Percentiles rank a stretch among this genome's conserved stretches.
These are phyloP conservation scores for Murraya koenigii DNA, from an alignment of 345 rosid species.

Conservation along the genomic window DNA sequence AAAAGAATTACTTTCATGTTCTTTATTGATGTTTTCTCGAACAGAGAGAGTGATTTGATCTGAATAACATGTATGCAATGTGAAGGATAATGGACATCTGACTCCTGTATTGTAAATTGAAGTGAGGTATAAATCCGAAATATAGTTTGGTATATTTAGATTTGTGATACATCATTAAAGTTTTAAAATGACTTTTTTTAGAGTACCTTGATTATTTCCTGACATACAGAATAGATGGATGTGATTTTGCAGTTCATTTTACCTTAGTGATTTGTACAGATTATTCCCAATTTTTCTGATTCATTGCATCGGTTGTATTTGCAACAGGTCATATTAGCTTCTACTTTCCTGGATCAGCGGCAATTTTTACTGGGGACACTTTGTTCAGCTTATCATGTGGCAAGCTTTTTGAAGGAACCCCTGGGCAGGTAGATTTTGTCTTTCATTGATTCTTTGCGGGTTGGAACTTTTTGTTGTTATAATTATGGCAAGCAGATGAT, in stretches of 20 bases:
- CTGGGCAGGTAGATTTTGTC: constrained; percentile 61
- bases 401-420: constrained; percentile 88
- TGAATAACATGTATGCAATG: no score
- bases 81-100: neutral
- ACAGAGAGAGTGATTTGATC: no score
- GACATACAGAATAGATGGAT: neutral
- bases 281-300: constrained; percentile 4
- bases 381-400: constrained; percentile 97
- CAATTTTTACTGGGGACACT: constrained; percentile 88
- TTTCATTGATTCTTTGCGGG: constrained; percentile 2
- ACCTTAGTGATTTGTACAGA: neutral
- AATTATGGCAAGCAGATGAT: neutral
- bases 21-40: neutral
- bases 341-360: constrained; percentile 87
- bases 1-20: neutral
- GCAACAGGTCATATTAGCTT: constrained; percentile 89
- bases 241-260: neutral
- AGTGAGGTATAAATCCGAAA: neutral
- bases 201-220: neutral
- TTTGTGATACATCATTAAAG: neutral
- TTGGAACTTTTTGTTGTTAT: neutral
- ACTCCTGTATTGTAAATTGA: neutral
- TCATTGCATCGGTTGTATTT: constrained; percentile 1
- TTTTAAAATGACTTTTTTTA: neutral
- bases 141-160: no score